phyloP scores from a whole-genome alignment of 2,329 filamentous ascomycete genomes.

The Dothidotthia symphoricarpi region DNA sequence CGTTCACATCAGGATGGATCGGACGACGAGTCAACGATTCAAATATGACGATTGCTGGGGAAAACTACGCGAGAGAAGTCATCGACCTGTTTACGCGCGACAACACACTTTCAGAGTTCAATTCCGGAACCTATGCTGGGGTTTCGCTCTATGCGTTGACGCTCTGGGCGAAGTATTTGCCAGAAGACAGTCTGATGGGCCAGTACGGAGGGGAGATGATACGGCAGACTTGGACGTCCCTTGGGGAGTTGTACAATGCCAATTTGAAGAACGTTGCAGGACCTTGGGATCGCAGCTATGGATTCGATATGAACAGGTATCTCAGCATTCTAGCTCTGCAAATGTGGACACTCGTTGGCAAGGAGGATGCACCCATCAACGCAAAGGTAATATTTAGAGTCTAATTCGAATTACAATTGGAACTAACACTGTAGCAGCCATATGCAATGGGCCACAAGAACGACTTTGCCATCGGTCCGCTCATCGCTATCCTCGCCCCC shows the following conservation, averaged over 20 bases:
- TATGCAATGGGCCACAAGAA: conserved; percentile 58
- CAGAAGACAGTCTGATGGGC: conserved; percentile 54
- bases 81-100: conserved; percentile 57
- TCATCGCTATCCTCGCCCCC: conserved; percentile 56
- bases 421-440: conserved; percentile 33
- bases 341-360: conserved; percentile 59
- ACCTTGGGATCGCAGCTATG: conserved; percentile 64
- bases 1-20: conserved; percentile 59
- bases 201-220: conserved; percentile 55
- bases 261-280: conserved; percentile 61
- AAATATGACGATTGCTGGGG: conserved; percentile 60
- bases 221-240: conserved; percentile 52
- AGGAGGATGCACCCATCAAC: conserved; percentile 41
- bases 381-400: conserved; percentile 21
- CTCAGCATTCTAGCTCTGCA: conserved; percentile 58
- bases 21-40: conserved; percentile 54
- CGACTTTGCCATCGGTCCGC: conserved; percentile 59
- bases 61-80: conserved; percentile 56
- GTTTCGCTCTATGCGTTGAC: conserved; percentile 60
- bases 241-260: conserved; percentile 57
- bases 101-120: conserved; percentile 62
- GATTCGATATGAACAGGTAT: conserved; percentile 64
- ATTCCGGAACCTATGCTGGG: conserved; percentile 62
- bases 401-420: background rate
- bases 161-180: conserved; percentile 60